Evolutionary conservation across 1,284 basidiomycete species (phyloP).

Genomic region (Apiotrichum mycotoxinovorans): DNA sequence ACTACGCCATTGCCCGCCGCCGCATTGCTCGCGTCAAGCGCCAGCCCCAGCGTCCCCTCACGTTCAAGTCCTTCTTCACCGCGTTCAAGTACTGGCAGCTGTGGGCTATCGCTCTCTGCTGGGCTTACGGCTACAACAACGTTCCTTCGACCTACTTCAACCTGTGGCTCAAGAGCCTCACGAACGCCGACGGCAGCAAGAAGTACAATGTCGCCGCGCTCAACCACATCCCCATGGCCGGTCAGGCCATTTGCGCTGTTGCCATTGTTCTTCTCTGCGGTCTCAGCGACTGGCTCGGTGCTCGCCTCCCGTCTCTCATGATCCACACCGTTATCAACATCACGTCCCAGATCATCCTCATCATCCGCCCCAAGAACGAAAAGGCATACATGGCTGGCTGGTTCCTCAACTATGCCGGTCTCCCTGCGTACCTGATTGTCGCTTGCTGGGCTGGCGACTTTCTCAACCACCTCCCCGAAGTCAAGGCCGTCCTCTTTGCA

Average conservation of each 20-base stretch:
- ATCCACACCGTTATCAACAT: constrained; percentile 13
- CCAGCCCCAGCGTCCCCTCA: constrained; percentile 20
- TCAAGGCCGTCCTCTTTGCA: constrained; percentile 9
- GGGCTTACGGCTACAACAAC: constrained; percentile 18
- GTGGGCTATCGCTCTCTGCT: constrained; percentile 18
- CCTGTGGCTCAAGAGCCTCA: constrained; percentile 31
- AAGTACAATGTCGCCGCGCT: constrained; percentile 18
- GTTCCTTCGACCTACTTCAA: constrained; percentile 27
- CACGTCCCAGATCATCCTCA: constrained; percentile 12
- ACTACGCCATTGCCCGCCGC: constrained; percentile 21
- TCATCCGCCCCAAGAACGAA: constrained; percentile 6
- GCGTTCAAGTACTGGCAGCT: constrained; percentile 17
- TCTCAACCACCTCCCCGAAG: constrained; percentile 12
- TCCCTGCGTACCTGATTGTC: constrained; percentile 6
- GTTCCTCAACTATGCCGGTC: constrained; percentile 17
- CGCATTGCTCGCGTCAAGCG: constrained; percentile 17
- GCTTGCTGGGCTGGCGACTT: constrained; percentile 11
- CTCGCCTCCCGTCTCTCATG: constrained; percentile 12
- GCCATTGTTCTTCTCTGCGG: constrained; percentile 5
- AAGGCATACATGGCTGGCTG: constrained; percentile 10
- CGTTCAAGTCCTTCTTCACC: constrained; percentile 11
- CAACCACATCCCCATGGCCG: constrained; percentile 15
- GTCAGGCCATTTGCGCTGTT: constrained; percentile 7
- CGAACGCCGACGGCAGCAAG: constrained; percentile 17
- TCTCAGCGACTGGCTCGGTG: constrained; percentile 10